Base-by-base conservation (phyloP, 2,329 filamentous ascomycete genomes). In the Apiospora saccharicola region DNA sequence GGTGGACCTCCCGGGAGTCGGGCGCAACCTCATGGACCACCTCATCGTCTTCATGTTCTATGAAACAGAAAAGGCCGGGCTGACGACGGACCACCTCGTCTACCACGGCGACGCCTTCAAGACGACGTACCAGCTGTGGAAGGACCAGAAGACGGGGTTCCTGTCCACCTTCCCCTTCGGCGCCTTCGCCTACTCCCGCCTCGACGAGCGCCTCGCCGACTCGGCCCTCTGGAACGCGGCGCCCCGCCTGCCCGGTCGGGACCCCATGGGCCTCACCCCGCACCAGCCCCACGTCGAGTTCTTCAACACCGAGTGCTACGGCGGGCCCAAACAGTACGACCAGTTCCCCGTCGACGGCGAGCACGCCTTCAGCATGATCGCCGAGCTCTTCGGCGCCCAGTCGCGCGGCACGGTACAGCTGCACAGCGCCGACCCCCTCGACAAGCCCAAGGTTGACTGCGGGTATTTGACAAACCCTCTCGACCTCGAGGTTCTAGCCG, bases 91-190 rank as follows among this genome's bases (percentile, higher is more conserved):
- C 78, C 79, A 87, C 26, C 70, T 73, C 19, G 84, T 88, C 57
- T 89, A 89, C 79, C 88, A 90, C 73, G 84, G 83, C 46, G 83
- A 88, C 74, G 87, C 85, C 37, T 81, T 88, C 24, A 81, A 82
- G 16, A 85, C 85, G 70, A 85, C 87, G 0, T 88, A 88, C 75
- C 79, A 83, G 16, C 83, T 88, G 68, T 92, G 88, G 86, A 86
- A 89, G 78, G 85, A 89, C 43, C 85, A 88, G 69, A 90, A 90
- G 76, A 83, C 84, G 2, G 90, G 90, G 0, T 83, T 89, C 46
- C 81, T 92, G 0, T 88, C 90, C 1, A 87, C 85, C 0, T 91
- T 92, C 75, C 90, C 90, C 13, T 92, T 92, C 70, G 90, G 90
- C 53, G 84, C 85, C 14, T 91, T 92, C 70, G 89, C 86, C 14